Evolutionary conservation across 2,329 filamentous ascomycete genomes (phyloP).

Genomic region (Microcera coccophila): DNA sequence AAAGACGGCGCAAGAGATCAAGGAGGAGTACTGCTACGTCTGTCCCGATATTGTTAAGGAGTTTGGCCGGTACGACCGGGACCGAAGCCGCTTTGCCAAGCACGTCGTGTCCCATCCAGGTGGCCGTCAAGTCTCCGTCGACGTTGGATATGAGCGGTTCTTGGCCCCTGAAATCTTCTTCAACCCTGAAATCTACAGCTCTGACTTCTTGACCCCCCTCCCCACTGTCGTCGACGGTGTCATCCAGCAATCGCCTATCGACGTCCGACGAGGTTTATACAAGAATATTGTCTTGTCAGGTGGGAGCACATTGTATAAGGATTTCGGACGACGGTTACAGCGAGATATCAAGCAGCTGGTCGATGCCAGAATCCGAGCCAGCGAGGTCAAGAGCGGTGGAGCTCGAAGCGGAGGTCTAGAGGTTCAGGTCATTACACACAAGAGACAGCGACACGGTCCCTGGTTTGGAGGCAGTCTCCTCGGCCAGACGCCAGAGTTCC

Average conservation of each 20-base stretch:
- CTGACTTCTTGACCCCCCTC: conserved; percentile 93
- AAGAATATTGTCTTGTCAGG: conserved; percentile 99
- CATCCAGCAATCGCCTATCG: conserved; percentile 96
- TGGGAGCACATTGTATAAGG: conserved; percentile 96
- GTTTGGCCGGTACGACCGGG: conserved; percentile 88
- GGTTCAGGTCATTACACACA: conserved; percentile 95
- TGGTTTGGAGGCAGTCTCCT: conserved; percentile 98
- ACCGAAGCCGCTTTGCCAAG: conserved; percentile 85
- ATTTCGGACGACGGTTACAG: conserved; percentile 93
- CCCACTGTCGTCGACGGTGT: conserved; percentile 93
- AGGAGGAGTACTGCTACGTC: conserved; percentile 98
- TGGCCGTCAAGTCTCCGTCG: conserved; percentile 78
- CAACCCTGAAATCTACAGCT: conserved; percentile 99
- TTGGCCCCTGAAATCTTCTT: conserved; percentile 99
- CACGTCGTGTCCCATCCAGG: conserved; percentile 84
- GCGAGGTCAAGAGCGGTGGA: conserved; percentile 85
- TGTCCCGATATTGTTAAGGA: conserved; percentile 99
- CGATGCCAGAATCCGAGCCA: conserved; percentile 86
- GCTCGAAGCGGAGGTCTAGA: conserved; percentile 92
- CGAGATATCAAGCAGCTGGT: conserved; percentile 96
- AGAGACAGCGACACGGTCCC: conserved; percentile 92
- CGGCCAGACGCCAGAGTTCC: conserved; percentile 96
- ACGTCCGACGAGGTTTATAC: conserved; percentile 93
- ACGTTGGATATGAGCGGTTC: conserved; percentile 97
- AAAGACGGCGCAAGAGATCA: conserved; percentile 96